phyloP scores from a whole-genome alignment of 208 protist species.

The Wallacemonas sp. region DNA sequence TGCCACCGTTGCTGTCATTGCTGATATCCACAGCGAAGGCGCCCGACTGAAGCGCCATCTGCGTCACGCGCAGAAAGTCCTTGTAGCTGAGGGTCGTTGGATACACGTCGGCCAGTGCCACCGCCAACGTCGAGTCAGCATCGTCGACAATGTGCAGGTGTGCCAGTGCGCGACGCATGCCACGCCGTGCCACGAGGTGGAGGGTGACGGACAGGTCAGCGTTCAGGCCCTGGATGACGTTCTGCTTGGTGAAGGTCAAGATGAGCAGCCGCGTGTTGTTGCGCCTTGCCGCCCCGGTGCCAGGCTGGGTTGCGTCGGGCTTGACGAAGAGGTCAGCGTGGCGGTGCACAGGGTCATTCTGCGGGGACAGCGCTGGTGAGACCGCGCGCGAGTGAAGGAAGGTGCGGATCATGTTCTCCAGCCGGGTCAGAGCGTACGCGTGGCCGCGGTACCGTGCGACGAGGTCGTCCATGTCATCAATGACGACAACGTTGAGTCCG shows the following conservation, averaged over 20 bases:
- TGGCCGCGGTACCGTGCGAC: conserved; percentile 19
- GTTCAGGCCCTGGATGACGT: background rate
- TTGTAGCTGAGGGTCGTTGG: conserved; percentile 57
- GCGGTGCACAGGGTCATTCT: background rate
- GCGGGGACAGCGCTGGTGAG: background rate
- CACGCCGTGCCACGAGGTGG: conserved; percentile 9
- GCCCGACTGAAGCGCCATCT: conserved; percentile 57
- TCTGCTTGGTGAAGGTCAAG: background rate
- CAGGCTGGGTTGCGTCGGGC: background rate
- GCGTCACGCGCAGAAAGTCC: conserved; percentile 70
- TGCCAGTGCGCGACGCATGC: conserved; percentile 29
- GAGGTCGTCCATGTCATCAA: conserved; percentile 96
- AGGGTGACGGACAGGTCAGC: background rate
- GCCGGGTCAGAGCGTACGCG: conserved; percentile 12
- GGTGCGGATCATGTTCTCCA: conserved; percentile 33
- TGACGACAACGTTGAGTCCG: conserved; percentile 81
- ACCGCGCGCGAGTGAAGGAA: conserved; percentile 27
- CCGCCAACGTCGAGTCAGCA: conserved; percentile 4
- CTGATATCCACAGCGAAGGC: background rate
- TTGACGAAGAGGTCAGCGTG: background rate
- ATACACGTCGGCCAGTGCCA: conserved; percentile 32
- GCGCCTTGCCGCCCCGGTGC: background rate
- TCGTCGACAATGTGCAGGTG: conserved; percentile 32
- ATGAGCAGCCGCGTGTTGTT: conserved; percentile 3
- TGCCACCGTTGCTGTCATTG: background rate